phyloP scores from a whole-genome alignment of 2,329 filamentous ascomycete genomes.

The Penicillium sp. region DNA sequence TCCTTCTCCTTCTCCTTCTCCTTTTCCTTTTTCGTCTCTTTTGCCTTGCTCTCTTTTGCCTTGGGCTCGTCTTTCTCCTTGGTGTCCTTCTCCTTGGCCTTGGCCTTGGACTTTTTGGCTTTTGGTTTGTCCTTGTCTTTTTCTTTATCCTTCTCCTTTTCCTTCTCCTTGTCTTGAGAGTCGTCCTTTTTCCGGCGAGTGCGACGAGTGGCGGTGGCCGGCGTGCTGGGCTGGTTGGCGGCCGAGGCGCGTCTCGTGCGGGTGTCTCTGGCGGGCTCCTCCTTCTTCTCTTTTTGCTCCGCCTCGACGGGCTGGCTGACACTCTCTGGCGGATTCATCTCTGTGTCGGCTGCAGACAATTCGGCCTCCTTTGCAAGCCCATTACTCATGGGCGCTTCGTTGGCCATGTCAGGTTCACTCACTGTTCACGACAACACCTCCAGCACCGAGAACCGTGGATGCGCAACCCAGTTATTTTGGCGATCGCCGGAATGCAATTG shows the following conservation, averaged over 20 bases:
- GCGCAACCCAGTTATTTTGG: not conserved
- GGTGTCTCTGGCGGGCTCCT: slow-evolving; percentile 20
- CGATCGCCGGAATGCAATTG: not conserved
- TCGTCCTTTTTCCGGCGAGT: slow-evolving; percentile 39
- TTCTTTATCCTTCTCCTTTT: slow-evolving; percentile 20
- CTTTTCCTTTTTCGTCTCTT: slow-evolving; percentile 20
- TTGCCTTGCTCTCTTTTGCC: slow-evolving; percentile 19
- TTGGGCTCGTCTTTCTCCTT: slow-evolving; percentile 18
- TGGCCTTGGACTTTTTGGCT: slow-evolving; percentile 13
- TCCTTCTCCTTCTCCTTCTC: slow-evolving; percentile 27
- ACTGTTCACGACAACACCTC: slow-evolving; percentile 4
- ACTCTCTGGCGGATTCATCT: slow-evolving; percentile 7
- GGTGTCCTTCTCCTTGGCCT: slow-evolving; percentile 9
- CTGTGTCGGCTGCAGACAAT: slow-evolving; percentile 1
- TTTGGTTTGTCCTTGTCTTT: slow-evolving; percentile 26
- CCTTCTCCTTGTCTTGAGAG: slow-evolving; percentile 24
- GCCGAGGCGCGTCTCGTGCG: slow-evolving; percentile 30
- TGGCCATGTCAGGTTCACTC: slow-evolving; percentile 23
- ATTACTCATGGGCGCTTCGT: slow-evolving; percentile 24
- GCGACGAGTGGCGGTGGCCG: slow-evolving; percentile 18
- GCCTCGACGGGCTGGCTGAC: not conserved
- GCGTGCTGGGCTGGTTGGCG: slow-evolving; percentile 19
- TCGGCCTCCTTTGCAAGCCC: slow-evolving; percentile 21
- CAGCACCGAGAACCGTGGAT: not conserved
- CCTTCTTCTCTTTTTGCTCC: slow-evolving; percentile 8